Percentiles rank a stretch among this genome's conserved stretches.
These are phyloP conservation scores for Teratosphaeria destructans DNA, from an alignment of 2,329 filamentous ascomycete genomes.

Conservation along the genomic window DNA sequence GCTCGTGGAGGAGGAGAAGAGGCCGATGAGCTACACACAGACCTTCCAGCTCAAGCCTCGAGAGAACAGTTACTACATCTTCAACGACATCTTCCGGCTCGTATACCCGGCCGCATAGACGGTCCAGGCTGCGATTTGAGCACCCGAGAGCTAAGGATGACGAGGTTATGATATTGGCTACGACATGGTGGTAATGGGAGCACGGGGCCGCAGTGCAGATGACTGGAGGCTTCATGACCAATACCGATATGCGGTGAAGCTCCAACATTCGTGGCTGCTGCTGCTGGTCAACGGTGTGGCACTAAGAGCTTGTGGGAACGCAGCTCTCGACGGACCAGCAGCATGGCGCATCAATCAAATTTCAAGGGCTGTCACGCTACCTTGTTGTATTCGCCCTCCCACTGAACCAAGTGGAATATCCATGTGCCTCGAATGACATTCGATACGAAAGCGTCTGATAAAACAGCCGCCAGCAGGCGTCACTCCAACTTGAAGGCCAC, in stretches of 20 bases:
- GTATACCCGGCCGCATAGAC: constrained; percentile 48
- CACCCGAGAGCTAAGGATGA: neutral
- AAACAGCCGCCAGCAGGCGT: neutral
- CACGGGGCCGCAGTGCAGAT: neutral
- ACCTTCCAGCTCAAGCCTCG: constrained; percentile 71
- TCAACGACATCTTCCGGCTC: constrained; percentile 92
- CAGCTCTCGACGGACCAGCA: neutral
- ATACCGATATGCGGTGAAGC: neutral
- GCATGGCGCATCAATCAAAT: neutral
- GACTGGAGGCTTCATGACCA: neutral
- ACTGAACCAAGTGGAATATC: neutral
- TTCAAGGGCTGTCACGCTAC: neutral
- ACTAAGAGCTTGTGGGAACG: neutral
- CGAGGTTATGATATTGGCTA: neutral
- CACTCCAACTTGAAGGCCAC: neutral
- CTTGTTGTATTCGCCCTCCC: neutral
- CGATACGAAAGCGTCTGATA: neutral
- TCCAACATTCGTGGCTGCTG: neutral
- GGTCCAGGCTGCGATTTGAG: neutral
- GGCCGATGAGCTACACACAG: constrained; percentile 86
- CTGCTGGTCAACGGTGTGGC: neutral
- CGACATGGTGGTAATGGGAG: neutral
- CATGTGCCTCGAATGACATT: neutral
- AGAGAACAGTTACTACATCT: constrained; percentile 67
- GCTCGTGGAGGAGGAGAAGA: constrained; percentile 74